Percentiles rank a stretch among this genome's conserved stretches.
phyloP scores from a whole-genome alignment of 495 filamentous ascomycete genomes.

The Pyrenula aspistea region DNA sequence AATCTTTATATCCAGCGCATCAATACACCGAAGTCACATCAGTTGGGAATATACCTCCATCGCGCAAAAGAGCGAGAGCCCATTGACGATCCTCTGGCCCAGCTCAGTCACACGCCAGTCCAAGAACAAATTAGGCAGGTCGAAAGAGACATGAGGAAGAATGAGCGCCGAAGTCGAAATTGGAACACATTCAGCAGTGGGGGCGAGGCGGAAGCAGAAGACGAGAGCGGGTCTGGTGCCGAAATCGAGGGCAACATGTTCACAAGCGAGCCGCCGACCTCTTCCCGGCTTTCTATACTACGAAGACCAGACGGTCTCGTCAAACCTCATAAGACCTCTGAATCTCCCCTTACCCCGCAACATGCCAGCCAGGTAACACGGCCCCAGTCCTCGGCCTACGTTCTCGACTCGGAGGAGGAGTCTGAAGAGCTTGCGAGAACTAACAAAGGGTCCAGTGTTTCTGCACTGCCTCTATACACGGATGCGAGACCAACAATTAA shows the following conservation, averaged over 20 bases:
- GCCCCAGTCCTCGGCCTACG: not conserved
- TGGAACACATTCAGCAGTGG: conserved; percentile 1
- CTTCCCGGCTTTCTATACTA: not conserved
- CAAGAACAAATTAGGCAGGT: conserved; percentile 36
- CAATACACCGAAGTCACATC: conserved; percentile 35
- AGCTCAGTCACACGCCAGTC: conserved; percentile 19
- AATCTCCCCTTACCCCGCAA: conserved; percentile 8
- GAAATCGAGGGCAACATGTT: conserved; percentile 11
- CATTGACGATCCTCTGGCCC: conserved; percentile 29
- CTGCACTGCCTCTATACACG: conserved; percentile 39
- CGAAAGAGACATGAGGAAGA: conserved; percentile 28
- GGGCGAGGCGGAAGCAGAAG: conserved; percentile 12
- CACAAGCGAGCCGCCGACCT: conserved; percentile 2
- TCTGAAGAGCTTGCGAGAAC: conserved; percentile 10
- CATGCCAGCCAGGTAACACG: conserved; percentile 7
- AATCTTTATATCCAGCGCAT: conserved; percentile 54
- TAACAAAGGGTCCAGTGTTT: conserved; percentile 9
- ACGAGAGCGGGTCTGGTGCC: conserved; percentile 25
- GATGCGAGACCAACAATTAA: conserved; percentile 44
- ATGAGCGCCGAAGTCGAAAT: conserved; percentile 19
- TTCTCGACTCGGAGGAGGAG: conserved; percentile 12
- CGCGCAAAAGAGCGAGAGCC: conserved; percentile 38
- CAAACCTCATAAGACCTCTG: conserved; percentile 8
- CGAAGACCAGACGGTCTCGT: not conserved
- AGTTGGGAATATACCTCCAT: conserved; percentile 49